Percentiles rank a stretch among this genome's conserved stretches.
These are phyloP conservation scores for Stromatinia cepivora DNA, from an alignment of 2,329 filamentous ascomycete species.

Conservation along the genomic window DNA sequence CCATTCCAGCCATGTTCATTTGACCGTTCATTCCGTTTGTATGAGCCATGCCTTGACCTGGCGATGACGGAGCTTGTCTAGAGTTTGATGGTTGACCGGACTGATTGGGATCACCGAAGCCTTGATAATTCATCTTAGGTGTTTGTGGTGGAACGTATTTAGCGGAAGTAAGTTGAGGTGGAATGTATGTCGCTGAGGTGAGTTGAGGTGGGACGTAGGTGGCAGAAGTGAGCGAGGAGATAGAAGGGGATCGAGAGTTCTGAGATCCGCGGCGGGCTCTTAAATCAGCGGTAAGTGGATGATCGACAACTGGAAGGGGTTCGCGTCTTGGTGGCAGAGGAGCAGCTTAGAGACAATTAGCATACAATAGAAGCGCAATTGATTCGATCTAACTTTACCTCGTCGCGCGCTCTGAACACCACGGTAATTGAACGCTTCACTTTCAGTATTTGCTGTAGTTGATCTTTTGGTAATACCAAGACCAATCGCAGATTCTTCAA, in stretches of 20 bases:
- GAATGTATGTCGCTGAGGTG: not conserved
- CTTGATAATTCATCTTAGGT: constrained; percentile 22
- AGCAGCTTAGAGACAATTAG: constrained; percentile 3
- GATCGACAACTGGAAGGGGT: constrained; percentile 12
- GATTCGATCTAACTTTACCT: constrained; percentile 12
- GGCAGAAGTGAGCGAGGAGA: not conserved
- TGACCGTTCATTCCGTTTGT: constrained; percentile 40
- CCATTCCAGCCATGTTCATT: constrained; percentile 47
- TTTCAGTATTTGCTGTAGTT: not conserved
- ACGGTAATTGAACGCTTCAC: constrained; percentile 10
- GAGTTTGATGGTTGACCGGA: constrained; percentile 28
- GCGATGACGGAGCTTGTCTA: constrained; percentile 40
- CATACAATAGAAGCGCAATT: not conserved
- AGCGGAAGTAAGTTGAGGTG: not conserved
- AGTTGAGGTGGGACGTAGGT: not conserved
- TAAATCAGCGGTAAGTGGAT: not conserved
- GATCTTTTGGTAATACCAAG: not conserved
- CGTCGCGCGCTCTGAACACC: constrained; percentile 8
- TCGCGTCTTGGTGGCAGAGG: constrained; percentile 1
- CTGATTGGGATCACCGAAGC: constrained; percentile 31
- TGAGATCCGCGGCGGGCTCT: constrained; percentile 11
- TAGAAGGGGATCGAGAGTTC: not conserved
- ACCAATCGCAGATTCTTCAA: not conserved
- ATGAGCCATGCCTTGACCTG: constrained; percentile 37
- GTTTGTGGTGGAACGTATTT: not conserved